Evolutionary conservation across 345 rosid species (phyloP), one percentile per base, ranked within the genome.

Genomic region (Erysimum cheiranthoides): DNA sequence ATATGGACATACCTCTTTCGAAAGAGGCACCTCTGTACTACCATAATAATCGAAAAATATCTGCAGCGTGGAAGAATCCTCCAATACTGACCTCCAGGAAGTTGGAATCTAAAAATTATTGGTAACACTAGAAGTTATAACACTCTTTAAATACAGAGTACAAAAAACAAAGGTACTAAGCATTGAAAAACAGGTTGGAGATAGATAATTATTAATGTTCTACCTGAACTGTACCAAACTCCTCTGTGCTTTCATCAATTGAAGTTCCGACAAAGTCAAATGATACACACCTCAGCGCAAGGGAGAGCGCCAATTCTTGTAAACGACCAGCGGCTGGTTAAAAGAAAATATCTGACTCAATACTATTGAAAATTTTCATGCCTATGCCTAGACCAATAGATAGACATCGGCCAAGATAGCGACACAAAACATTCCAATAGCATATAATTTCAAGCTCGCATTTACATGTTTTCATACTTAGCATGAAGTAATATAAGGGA

Each of bases 151-250:
- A 40, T 8, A 60, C 51, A 21, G 68, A 62, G 60, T 51, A 39
- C 46, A 52, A 27, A 58, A 40, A 21, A 31, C 51, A 43, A 42
- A 66, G 39, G 68, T 25, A 40, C 17, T 42, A 53, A 47, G 61
- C 18, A 10, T 30, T 70, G 71, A 51, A n/a, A 66, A 73, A 34
- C 35, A 52, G 51, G 18, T 60, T 16, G 58, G 66, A 16, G 10
- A 73, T 58, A 42, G 10, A 12, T 43, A 18, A 51, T 13, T 18
- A 66, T 8, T n/a, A 58, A 32, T 53, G 56, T 25, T 73, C 40
- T 81, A 93, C 99, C 99, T 93, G 99, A 79, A 96, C 93, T 32
- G 98, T 93, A 76, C 98, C 99, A 86, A 93, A 96, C 84, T 96
- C 99, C 78, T 93, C 98, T 35, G 99, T 91, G 76, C 97, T 91